These are phyloP conservation scores for Lactarius indigo DNA, from an alignment of 768 basidiomycete species.

Conservation along the genomic window DNA sequence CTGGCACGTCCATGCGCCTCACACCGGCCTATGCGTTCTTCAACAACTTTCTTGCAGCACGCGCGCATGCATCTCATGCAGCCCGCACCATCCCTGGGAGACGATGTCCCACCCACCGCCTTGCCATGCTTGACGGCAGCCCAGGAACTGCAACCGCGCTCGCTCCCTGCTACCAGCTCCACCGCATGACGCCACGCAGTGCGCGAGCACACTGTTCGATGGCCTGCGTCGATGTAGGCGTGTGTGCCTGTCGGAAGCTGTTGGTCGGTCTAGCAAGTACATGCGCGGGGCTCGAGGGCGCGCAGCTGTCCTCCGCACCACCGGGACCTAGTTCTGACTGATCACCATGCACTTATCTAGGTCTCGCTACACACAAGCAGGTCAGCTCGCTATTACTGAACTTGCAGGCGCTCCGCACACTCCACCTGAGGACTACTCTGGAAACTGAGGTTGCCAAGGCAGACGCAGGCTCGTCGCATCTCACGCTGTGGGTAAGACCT, in stretches of 20 bases:
- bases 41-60: constrained; percentile 28
- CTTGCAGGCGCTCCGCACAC: constrained; percentile 29
- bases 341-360: background rate
- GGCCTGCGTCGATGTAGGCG: constrained; percentile 33
- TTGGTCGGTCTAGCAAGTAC: constrained; percentile 32
- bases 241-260: constrained; percentile 33
- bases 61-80: constrained; percentile 24
- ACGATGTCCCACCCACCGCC: constrained; percentile 17
- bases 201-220: constrained; percentile 34
- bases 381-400: constrained; percentile 29
- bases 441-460: constrained; percentile 37
- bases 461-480: constrained; percentile 31
- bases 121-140: constrained; percentile 28
- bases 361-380: constrained; percentile 28
- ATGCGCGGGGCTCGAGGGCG: constrained; percentile 30
- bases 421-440: constrained; percentile 36
- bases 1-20: constrained; percentile 27
- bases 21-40: constrained; percentile 28
- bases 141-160: constrained; percentile 29
- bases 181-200: constrained; percentile 27
- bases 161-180: constrained; percentile 30
- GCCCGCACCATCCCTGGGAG: constrained; percentile 6
- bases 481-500: constrained; percentile 29
- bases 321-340: background rate
- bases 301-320: background rate